Percentiles rank a stretch among this genome's conserved stretches.
phyloP scores from a whole-genome alignment of 2,329 filamentous ascomycete species.

The Teratosphaeria destructans region DNA sequence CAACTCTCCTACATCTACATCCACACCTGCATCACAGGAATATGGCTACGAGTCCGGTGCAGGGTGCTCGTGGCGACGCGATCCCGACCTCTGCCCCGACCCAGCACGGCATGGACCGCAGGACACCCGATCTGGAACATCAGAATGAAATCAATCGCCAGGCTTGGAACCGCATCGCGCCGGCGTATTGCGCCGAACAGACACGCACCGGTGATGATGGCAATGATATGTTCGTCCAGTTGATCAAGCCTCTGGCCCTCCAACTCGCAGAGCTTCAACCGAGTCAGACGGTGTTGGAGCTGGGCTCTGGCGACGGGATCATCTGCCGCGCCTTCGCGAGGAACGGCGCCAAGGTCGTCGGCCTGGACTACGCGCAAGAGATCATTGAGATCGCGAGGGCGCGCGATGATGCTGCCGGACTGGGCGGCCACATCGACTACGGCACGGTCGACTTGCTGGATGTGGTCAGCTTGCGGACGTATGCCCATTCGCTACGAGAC shows the following conservation, averaged over 20 bases:
- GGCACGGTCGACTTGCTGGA: slow-evolving; percentile 32
- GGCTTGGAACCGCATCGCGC: slow-evolving; percentile 34
- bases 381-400: slow-evolving; percentile 33
- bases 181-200: slow-evolving; percentile 31
- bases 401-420: not conserved
- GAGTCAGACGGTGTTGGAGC: slow-evolving; percentile 32
- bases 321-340: slow-evolving; percentile 35
- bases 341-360: slow-evolving; percentile 30
- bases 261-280: slow-evolving; percentile 24
- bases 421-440: slow-evolving; percentile 20
- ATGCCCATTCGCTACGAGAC: slow-evolving; percentile 13
- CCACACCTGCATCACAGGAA: not conserved
- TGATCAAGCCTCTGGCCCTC: slow-evolving; percentile 33
- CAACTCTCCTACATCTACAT: not conserved
- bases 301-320: slow-evolving; percentile 43
- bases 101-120: slow-evolving; percentile 1
- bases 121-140: not conserved
- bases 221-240: slow-evolving; percentile 36
- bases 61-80: not conserved
- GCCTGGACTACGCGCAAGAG: slow-evolving; percentile 34
- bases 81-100: not conserved
- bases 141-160: slow-evolving; percentile 8
- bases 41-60: not conserved
- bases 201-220: slow-evolving; percentile 19
- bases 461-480: slow-evolving; percentile 21